A percentile compares a stretch with the other conserved stretches of the same genome.
Conservation (phyloP, 2,329 filamentous ascomycete species). For the Fusarium guadeloupense region DNA sequence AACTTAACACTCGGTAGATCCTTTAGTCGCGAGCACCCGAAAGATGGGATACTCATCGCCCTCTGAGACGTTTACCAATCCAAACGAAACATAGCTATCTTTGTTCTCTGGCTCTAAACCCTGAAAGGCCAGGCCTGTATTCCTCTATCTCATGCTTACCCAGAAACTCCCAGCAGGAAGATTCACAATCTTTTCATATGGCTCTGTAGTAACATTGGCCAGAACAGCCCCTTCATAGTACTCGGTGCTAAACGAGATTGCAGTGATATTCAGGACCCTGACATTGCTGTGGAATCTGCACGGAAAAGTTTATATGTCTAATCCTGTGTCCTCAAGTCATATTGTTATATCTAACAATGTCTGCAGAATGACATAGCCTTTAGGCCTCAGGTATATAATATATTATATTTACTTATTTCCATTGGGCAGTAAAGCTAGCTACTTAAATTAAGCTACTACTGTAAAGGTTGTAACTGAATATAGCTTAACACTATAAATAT, state of each 20-base stretch:
- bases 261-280: not conserved
- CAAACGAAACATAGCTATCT: conserved; percentile 1
- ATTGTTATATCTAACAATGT: not conserved
- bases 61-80: not conserved
- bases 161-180: not conserved
- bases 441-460: no score
- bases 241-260: not conserved
- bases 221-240: not conserved
- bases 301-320: not conserved
- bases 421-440: no score
- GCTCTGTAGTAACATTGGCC: not conserved
- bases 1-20: no score
- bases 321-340: not conserved
- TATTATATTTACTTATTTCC: no score
- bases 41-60: not conserved
- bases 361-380: not conserved
- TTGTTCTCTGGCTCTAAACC: not conserved
- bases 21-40: not conserved
- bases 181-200: not conserved
- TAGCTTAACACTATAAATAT: no score
- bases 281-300: not conserved
- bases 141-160: not conserved
- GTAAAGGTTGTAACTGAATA: no score
- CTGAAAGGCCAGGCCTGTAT: not conserved
- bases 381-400: no score